Percentiles rank a stretch among this genome's conserved stretches.
phyloP scores from a whole-genome alignment of 129 eudicot genomes.

The Scalesia atractyloides region DNA sequence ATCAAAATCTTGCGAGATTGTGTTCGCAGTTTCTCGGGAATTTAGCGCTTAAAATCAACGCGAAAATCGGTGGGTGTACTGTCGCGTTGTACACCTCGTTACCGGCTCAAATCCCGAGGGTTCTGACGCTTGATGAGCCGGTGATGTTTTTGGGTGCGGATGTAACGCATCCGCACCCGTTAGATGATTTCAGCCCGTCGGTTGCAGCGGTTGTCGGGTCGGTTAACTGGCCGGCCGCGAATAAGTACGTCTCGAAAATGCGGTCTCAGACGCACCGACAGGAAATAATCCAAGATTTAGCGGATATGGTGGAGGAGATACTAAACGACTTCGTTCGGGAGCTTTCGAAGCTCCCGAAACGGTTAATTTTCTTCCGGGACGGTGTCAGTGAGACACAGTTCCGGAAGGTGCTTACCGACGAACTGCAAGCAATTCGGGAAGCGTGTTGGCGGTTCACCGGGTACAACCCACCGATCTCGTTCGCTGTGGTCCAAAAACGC shows the following conservation, averaged over 20 bases:
- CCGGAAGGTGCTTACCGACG: constrained; percentile 76
- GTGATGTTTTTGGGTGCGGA: constrained; percentile 96
- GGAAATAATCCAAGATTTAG: constrained; percentile 83
- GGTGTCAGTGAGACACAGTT: constrained; percentile 98
- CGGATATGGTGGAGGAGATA: constrained; percentile 72
- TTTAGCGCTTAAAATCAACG: constrained; percentile 88
- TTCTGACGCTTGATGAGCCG: constrained; percentile 59
- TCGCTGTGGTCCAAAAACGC: constrained; percentile 87
- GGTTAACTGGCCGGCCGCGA: constrained; percentile 92
- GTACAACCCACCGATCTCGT: constrained; percentile 81
- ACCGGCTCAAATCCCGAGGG: constrained; percentile 75
- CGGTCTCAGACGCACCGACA: constrained; percentile 88
- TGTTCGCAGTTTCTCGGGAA: constrained; percentile 84
- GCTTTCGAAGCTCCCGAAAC: constrained; percentile 53
- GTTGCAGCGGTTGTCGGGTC: constrained; percentile 97
- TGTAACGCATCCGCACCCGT: constrained; percentile 91
- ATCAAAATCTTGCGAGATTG: constrained; percentile 59
- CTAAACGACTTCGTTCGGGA: constrained; percentile 59
- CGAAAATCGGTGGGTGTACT: constrained; percentile 92
- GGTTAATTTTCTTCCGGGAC: constrained; percentile 82
- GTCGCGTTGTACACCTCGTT: constrained; percentile 78
- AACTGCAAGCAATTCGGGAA: constrained; percentile 56
- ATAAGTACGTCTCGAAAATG: constrained; percentile 84
- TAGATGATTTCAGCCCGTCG: constrained; percentile 85
- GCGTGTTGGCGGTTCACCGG: constrained; percentile 56